Percentiles rank a stretch among this genome's conserved stretches.
phyloP scores from a whole-genome alignment of 495 filamentous ascomycete genomes.

The Chaetomium cochliodes region DNA sequence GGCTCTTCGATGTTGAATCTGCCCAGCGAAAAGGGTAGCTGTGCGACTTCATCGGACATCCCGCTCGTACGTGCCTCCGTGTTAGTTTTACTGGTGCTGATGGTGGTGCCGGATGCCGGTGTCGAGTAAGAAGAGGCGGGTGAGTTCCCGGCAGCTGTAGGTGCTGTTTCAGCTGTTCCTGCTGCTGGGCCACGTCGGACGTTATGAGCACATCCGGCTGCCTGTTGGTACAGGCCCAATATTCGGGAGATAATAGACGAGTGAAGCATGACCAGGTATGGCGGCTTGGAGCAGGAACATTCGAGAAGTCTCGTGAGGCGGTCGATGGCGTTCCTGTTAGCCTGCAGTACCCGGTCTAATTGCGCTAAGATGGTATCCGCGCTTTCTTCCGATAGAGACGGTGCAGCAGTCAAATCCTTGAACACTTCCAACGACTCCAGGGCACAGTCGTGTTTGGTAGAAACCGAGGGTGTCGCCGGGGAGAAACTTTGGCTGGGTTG shows the following conservation, averaged over 20 bases:
- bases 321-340: slow-evolving; percentile 1
- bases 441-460: neutral
- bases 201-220: neutral
- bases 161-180: neutral
- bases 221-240: slow-evolving; percentile 5
- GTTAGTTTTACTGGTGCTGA: neutral
- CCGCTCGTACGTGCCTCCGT: neutral
- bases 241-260: slow-evolving; percentile 1
- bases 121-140: neutral
- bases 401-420: neutral
- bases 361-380: neutral
- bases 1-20: slow-evolving; percentile 1
- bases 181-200: neutral
- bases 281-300: slow-evolving; percentile 3
- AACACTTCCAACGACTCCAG: neutral
- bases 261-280: slow-evolving; percentile 2
- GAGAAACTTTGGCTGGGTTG: no score
- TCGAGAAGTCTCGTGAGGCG: neutral
- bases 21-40: neutral
- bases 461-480: no score
- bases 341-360: slow-evolving; percentile 1
- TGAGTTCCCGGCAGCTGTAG: neutral
- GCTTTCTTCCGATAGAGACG: neutral
- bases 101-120: slow-evolving; percentile 1
- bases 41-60: slow-evolving; percentile 1